Base-by-base conservation (phyloP, 192 early-diverging fungal genomes). In the Geranomyces michiganensis region DNA sequence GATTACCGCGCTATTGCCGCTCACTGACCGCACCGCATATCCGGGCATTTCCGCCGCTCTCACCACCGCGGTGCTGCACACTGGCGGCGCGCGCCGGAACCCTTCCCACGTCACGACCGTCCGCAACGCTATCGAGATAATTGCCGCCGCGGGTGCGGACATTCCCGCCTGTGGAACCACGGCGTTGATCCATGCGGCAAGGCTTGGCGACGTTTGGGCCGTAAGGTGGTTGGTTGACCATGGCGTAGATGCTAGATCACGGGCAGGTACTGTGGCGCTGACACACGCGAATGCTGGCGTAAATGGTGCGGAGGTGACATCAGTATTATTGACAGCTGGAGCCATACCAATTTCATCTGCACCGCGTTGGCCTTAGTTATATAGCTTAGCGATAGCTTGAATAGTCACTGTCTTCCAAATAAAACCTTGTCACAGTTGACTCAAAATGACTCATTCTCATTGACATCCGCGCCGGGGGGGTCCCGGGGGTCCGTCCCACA, bases 181-280 rank as follows among this genome's bases (percentile, higher is more conserved):
- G 5, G 58, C 58, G 31, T 19, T 60, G 27, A 33, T 33, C 8
- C 29, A 60, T 19, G 58, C 58, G 5, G 24, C 29, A 19, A 17
- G 31, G 58, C 31, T 60, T 32, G 58, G 58, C 29, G 58, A 60
- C 31, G 8, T 29, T 19, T 60, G 58, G 58, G 31, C 58, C 29
- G 58, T 60, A 9, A 33, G 17, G 26, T 60, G 24, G 29, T 60
- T 60, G 31, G 5, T 60, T 7, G 29, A 29, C 4, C 24, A 60
- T 26, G 58, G 58, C 27, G 29, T 60, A 17, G 31, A 60, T 53
- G 51, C 51, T 26, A 53, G 17, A n/a, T 26, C n/a, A 15, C 51
- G 51, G 7, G 24, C 51, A 17, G 51, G 51, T 6, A 26, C 51
- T n/a, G 24, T 53, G 51, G 51, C 51, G 15, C 17, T 53, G 15